A percentile compares a stretch with the other conserved stretches of the same genome.
Conservation (phyloP, 176 grass and related monocot genomes). For the Aechmea fasciata region DNA sequence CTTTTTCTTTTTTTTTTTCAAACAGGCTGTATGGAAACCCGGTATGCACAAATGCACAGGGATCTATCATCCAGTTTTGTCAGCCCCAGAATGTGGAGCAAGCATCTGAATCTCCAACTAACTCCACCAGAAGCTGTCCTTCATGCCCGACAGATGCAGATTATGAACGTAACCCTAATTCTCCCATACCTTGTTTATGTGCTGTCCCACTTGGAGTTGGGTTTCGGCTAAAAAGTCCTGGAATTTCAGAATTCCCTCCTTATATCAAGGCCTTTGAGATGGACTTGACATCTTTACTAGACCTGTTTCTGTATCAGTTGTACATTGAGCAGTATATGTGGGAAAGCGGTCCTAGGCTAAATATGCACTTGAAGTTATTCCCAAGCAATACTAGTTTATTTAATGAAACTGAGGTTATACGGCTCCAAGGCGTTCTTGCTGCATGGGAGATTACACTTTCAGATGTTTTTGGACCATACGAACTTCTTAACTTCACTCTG, state of each 20-base stretch:
- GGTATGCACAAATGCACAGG: constrained; percentile 44
- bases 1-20: not conserved
- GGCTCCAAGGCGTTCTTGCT: constrained; percentile 39
- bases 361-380: constrained; percentile 75
- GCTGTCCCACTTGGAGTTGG: constrained; percentile 60
- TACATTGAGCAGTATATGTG: constrained; percentile 55
- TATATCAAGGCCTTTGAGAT: constrained; percentile 56
- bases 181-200: constrained; percentile 52
- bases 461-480: constrained; percentile 84
- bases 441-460: constrained; percentile 73
- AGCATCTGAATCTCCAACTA: constrained; percentile 25
- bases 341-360: constrained; percentile 64
- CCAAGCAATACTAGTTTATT: constrained; percentile 58
- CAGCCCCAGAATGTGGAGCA: constrained; percentile 17
- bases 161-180: constrained; percentile 64
- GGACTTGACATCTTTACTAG: constrained; percentile 33
- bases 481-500: constrained; percentile 76
- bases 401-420: constrained; percentile 36
- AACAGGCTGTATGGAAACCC: constrained; percentile 77
- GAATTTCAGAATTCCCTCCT: constrained; percentile 57
- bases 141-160: constrained; percentile 36
- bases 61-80: constrained; percentile 37
- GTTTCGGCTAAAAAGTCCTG: constrained; percentile 83
- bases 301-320: constrained; percentile 44
- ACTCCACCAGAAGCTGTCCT: constrained; percentile 24